Base-by-base conservation (phyloP, 1,284 basidiomycete species). In the Sanghuangporus baumii region DNA sequence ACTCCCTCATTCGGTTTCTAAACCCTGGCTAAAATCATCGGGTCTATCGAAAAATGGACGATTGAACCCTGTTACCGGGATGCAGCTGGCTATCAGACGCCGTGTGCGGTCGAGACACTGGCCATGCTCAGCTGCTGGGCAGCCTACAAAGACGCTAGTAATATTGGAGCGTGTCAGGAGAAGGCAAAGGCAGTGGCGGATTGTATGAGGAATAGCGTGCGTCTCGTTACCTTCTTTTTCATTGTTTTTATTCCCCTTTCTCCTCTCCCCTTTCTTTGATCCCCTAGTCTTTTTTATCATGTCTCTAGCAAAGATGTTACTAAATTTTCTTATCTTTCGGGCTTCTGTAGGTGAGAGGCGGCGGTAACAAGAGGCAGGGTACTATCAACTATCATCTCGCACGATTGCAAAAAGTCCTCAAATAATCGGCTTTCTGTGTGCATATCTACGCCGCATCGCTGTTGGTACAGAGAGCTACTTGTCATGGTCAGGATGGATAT, bases 111-210 rank as follows among this genome's bases (percentile, higher is more conserved):
- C 31, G 89, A 95, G 74, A 81, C 97, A 63, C 81, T 88, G 11
- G 77, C 86, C 58, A 91, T 98, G 87, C 84, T 98, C 43, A 86
- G 88, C 54, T 98, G 95, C 76, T 96, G 93, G 92, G 93, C 94
- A n/a, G 87, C 89, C 16, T 83, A 85, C 2, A 79, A 80, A 37
- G 94, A 97, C 73, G 67, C 91, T 37, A 81, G 83, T 68, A 87
- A 85, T 46, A 18, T n/a, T 23, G 77, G 79, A 9, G 78, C 76
- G 31, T 98, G 95, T 74, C 81, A 83, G 63, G 79, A 83, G 14
- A 77, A 83, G 16, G 88, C 94, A 0, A 78, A 87, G 67, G 75
- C 78, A 23, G 75, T 97, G 63, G 91, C 90, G 70, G 80, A 86
- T 38, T 98, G 95, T 79, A 96, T 98, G 94, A 79, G 86, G 67